Base-by-base conservation (phyloP, 805 yeast genomes). In the Maudiozyma turicensis region DNA sequence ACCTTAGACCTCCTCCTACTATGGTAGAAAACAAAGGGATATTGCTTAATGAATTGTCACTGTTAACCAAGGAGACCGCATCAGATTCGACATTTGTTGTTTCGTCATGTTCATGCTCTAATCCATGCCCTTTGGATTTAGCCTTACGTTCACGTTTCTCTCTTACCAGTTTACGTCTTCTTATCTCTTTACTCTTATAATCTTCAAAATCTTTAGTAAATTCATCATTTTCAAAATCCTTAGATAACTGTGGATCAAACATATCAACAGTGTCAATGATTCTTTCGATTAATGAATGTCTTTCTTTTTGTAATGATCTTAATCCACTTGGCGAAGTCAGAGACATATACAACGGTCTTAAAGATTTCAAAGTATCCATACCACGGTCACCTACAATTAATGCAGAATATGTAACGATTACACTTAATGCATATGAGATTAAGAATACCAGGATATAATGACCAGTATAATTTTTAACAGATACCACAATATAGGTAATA, bases 361-460 rank as follows among this genome's bases (percentile, higher is more conserved):
- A 69, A 3, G 95, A 82, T 62, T 88, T 88, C 64, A 84, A 76
- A 44, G 86, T 74, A 63, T 91, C 98, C 81, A 87, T 76, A 35
- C 99, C 99, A 51, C 82, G 84, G 61, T 93, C 99, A 48, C 99
- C 98, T 50, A 88, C 80, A 30, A 87, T 74, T 56, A 93, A 74
- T 0, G 99, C 96, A n/a, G 95, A 81, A 60, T 86, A 91, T 0
- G 97, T 86, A 13, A 91, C 80, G 31, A 75, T 63, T 1, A 77
- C 87, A 48, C 93, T 82, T 26, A 80, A 66, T n/a, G 81, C 57
- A 65, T 86, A 86, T 28, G 82, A 66, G 57, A 75, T 67, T 41
- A 76, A 51, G 55, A 78, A 78, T 3, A 81, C 63, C 48, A 69
- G 50, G 33, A 68, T 55, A 48, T 64, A 68, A 50, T 64, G 63